Evolutionary conservation across 805 yeast genomes (phyloP).

Genomic region (Yarrowia bubula): DNA sequence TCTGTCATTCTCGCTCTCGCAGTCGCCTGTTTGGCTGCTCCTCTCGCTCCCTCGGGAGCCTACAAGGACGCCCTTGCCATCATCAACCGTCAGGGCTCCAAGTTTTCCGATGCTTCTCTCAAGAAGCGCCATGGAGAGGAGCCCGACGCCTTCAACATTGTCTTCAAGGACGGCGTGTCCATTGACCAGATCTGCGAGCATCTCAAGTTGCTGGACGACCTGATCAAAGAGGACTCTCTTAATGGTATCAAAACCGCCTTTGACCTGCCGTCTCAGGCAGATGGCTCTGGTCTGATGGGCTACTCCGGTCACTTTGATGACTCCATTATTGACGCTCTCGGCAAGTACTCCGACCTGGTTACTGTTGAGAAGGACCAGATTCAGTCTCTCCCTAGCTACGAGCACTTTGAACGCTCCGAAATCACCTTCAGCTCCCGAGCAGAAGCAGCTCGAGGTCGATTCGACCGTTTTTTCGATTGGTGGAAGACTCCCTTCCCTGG

Average conservation of each 20-base stretch:
- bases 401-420: background rate
- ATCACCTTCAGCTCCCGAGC: background rate
- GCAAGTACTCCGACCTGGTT: background rate
- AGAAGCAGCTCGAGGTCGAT: background rate
- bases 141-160: conserved; percentile 6
- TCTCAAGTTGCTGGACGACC: conserved; percentile 19
- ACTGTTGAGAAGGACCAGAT: background rate
- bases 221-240: background rate
- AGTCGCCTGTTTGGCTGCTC: conserved; percentile 4
- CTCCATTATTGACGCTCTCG: background rate
- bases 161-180: conserved; percentile 14
- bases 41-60: background rate
- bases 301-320: conserved; percentile 9
- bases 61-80: conserved; percentile 15
- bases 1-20: background rate
- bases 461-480: background rate
- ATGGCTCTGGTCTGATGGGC: conserved; percentile 16
- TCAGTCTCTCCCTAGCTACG: background rate
- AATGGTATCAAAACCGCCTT: conserved; percentile 6
- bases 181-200: conserved; percentile 8
- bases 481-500: background rate
- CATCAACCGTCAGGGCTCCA: background rate
- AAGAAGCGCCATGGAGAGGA: conserved; percentile 11
- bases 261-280: conserved; percentile 10
- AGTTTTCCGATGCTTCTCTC: background rate